Base-by-base conservation (phyloP, 2,329 filamentous ascomycete species). In the Trichoderma koningii region DNA sequence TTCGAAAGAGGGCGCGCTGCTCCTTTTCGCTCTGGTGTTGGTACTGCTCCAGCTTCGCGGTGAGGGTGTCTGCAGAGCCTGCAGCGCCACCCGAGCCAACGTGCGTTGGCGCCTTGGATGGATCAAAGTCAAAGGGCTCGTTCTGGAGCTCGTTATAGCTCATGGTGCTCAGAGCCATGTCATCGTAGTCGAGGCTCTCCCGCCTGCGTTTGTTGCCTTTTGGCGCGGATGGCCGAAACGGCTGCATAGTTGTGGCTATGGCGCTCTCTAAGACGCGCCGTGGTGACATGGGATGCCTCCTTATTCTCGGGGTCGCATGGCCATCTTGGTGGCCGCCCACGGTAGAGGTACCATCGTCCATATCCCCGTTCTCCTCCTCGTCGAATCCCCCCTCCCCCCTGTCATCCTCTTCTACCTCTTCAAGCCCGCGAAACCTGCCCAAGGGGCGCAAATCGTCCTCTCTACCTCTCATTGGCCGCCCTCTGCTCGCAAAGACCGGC, bases 51-150 rank as follows among this genome's bases (percentile, higher is more conserved):
- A 87, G 76, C 66, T 82, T 83, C 10, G 81, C 77, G 7, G 79
- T 75, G 5, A 86, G 72, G 30, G 79, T 79, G 38, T 77, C 77
- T 21, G 77, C 78, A 65, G 75, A 79, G 42, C 77, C 77, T 19
- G 77, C 78, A 65, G 75, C 66, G 69, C 73, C 67, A 71, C 76
- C 67, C 69, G 76, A 63, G 70, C 75, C 68, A 66, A 75, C 73
- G 73, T 74, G 76, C 55, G 70, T 72, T 62, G 78, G 74, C n/a
- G 77, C 77, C 61, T 80, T 79, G 53, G 82, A 77, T 3, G 85
- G 85, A 67, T 87, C 84, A 66, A 81, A 81, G 70, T 87, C 85
- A 67, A 87, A 87, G 0, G 80, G 77, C 69, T 87, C 82, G 2
- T 76, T 74, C 59, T 76, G 79, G 14, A 87, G 76, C 34, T 83